A percentile compares a stretch with the other conserved stretches of the same genome.
Evolutionary conservation across 495 filamentous ascomycete genomes (phyloP).

Genomic region (Aspergillus incahuasiensis): DNA sequence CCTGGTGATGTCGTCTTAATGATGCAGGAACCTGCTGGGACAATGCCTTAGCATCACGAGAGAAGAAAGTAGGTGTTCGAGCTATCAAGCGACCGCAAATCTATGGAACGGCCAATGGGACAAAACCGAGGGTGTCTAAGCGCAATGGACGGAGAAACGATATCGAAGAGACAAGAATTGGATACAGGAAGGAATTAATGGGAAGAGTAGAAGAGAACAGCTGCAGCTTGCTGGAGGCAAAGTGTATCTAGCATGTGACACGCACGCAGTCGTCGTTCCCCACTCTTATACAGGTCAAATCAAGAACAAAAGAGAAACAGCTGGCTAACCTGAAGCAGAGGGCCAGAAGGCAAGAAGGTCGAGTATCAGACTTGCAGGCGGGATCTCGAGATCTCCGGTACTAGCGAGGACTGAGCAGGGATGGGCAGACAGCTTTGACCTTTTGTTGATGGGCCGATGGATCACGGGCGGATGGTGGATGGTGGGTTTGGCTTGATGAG

Average conservation of each 20-base stretch:
- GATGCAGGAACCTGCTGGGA: conserved; percentile 5
- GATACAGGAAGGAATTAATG: too few relatives aligned
- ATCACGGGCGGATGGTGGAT: too few relatives aligned
- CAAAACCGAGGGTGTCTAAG: neutral
- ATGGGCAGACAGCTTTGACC: neutral
- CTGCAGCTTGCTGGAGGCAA: neutral
- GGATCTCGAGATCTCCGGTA: neutral
- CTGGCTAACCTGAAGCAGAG: neutral
- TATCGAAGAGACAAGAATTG: neutral
- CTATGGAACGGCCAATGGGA: neutral
- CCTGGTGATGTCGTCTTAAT: conserved; percentile 1
- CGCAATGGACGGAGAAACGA: neutral
- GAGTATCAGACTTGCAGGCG: too few relatives aligned
- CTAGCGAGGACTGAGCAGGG: neutral
- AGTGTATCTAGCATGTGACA: conserved; percentile 4
- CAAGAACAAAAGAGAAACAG: neutral
- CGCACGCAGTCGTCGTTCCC: neutral
- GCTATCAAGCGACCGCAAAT: neutral
- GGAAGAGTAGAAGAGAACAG: too few relatives aligned
- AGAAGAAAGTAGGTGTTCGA: neutral
- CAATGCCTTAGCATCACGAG: conserved; percentile 5
- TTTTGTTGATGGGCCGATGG: neutral
- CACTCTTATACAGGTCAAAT: neutral
- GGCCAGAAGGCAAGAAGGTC: too few relatives aligned
- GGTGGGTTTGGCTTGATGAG: too few relatives aligned